Conservation (phyloP, 306 rosid species). For the Lablab purpureus region DNA sequence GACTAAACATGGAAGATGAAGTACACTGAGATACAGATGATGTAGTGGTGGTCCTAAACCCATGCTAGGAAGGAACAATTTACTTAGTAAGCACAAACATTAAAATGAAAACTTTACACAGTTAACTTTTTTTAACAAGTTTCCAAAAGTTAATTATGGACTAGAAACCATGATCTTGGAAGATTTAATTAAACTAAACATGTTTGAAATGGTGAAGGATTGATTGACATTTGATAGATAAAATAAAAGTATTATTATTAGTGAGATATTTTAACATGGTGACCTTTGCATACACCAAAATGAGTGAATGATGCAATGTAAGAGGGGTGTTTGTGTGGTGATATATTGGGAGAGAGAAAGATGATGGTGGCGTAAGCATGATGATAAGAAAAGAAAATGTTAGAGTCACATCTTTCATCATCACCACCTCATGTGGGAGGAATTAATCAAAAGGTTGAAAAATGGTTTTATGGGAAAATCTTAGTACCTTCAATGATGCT, state of each 20-base stretch:
- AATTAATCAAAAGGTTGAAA: conserved; percentile 30
- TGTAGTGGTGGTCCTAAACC: background rate
- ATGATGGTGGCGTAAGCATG: background rate
- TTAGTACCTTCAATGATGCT: conserved; percentile 16
- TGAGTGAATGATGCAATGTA: no score
- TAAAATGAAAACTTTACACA: no score
- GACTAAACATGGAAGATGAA: background rate
- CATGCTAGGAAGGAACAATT: no score
- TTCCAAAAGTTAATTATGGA: no score
- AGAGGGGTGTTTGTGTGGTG: conserved; percentile 2
- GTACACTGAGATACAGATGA: background rate
- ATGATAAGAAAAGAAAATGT: conserved; percentile 18
- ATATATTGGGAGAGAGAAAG: background rate
- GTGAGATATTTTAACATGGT: no score
- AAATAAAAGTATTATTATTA: no score
- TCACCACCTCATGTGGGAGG: conserved; percentile 25
- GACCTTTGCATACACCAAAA: no score
- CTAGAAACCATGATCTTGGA: background rate
- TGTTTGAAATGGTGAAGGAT: background rate
- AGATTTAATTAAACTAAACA: background rate
- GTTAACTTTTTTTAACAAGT: no score
- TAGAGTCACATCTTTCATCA: conserved; percentile 45
- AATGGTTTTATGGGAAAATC: conserved; percentile 33
- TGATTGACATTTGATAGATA: no score
- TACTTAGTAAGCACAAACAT: no score